Evolutionary conservation across 177 flowering plant genomes (phyloP).

Genomic region (Vitis hybrid): DNA sequence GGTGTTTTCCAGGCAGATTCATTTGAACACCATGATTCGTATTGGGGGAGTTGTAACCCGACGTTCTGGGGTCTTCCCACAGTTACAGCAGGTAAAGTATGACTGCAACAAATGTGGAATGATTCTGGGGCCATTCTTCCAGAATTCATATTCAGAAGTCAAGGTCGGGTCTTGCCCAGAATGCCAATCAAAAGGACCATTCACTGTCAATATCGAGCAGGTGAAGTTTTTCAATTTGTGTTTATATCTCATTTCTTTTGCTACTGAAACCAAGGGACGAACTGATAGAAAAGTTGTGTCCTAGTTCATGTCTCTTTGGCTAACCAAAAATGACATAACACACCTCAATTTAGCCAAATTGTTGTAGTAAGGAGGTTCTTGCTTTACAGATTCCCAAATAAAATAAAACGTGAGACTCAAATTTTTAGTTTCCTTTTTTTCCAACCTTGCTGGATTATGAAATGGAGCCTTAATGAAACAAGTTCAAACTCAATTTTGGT

Average conservation of each 20-base stretch:
- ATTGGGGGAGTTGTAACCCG: conserved; percentile 98
- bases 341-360: too few species aligned
- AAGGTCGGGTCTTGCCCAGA: conserved; percentile 99
- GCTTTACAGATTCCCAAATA: too few species aligned
- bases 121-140: conserved; percentile 94
- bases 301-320: too few species aligned
- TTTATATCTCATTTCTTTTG: too few species aligned
- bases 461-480: too few species aligned
- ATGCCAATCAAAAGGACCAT: conserved; percentile 99
- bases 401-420: too few species aligned
- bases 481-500: neutral
- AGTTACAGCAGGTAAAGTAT: conserved; percentile 94
- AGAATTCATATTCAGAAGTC: conserved; percentile 96
- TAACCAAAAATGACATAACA: too few species aligned
- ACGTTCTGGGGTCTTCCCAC: conserved; percentile 98
- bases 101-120: conserved; percentile 89
- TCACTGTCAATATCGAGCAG: conserved; percentile 95
- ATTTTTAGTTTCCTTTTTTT: too few species aligned
- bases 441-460: too few species aligned
- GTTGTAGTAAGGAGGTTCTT: too few species aligned
- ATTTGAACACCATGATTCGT: conserved; percentile 97
- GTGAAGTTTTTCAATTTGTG: conserved; percentile 26
- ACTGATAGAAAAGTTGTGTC: too few species aligned
- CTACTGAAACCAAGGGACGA: too few species aligned
- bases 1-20: conserved; percentile 72